Conservation (phyloP, 495 filamentous ascomycete genomes). For the Neurospora sp. region DNA sequence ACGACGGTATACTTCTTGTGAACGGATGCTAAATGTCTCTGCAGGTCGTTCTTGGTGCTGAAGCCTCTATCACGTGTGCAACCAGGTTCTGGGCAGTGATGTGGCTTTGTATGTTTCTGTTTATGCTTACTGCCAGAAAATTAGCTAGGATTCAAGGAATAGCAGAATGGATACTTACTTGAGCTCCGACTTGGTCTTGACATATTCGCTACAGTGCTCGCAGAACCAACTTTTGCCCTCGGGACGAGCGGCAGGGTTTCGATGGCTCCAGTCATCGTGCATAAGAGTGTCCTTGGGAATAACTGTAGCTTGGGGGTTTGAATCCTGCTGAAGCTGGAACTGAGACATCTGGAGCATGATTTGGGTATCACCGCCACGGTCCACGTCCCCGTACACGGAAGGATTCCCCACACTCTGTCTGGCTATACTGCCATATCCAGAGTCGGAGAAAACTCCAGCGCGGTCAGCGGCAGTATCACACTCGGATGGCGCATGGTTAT, state of each 20-base stretch:
- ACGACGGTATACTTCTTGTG: constrained; percentile 49
- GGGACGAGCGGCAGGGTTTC: constrained; percentile 2
- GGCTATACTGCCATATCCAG: constrained; percentile 48
- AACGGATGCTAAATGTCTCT: constrained; percentile 60
- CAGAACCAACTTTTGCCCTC: constrained; percentile 18
- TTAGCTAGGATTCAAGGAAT: not conserved
- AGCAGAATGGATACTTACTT: constrained; percentile 24
- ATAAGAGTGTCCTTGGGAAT: not conserved
- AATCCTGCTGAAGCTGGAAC: constrained; percentile 10
- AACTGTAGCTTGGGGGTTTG: constrained; percentile 3
- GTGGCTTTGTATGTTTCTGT: constrained; percentile 65
- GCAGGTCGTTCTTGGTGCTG: constrained; percentile 71
- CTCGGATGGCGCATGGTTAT: constrained; percentile 38
- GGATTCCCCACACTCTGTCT: constrained; percentile 32
- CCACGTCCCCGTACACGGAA: constrained; percentile 36
- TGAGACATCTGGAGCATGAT: constrained; percentile 23
- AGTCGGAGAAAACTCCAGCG: constrained; percentile 42
- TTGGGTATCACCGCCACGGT: constrained; percentile 26
- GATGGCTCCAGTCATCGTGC: constrained; percentile 1
- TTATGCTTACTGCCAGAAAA: constrained; percentile 61
- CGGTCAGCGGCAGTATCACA: constrained; percentile 43
- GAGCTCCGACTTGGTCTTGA: constrained; percentile 42
- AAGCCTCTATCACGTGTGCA: constrained; percentile 63
- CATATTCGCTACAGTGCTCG: constrained; percentile 18
- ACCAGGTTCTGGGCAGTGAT: constrained; percentile 49